These are phyloP conservation scores for Willaertia magna DNA, from an alignment of 208 protist species.

Conservation along the genomic window DNA sequence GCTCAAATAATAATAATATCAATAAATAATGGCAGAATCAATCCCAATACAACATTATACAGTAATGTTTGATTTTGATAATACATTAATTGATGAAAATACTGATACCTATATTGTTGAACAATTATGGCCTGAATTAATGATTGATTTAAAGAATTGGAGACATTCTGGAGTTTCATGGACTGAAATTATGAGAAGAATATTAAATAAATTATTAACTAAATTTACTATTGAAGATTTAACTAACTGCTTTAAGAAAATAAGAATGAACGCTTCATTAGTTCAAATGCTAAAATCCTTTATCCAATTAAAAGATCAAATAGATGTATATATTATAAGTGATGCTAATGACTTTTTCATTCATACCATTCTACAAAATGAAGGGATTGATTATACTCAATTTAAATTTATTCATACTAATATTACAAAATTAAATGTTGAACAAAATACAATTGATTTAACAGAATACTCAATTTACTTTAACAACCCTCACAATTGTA, in stretches of 20 bases:
- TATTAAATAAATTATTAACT: not conserved
- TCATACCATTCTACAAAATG: not conserved
- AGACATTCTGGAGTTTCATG: not conserved
- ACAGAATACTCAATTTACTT: not conserved
- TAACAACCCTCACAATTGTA: not conserved
- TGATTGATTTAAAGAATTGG: not conserved
- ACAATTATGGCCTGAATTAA: not conserved
- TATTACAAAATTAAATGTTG: not conserved
- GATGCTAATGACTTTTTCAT: not conserved
- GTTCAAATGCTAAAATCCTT: too few species aligned
- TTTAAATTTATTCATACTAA: not conserved
- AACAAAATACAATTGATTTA: not conserved
- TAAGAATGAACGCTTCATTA: too few species aligned
- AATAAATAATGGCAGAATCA: too few species aligned
- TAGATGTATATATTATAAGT: not conserved
- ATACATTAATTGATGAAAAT: not conserved
- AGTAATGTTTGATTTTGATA: not conserved
- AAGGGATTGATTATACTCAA: too few species aligned
- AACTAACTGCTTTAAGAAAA: not conserved
- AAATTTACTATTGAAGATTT: not conserved
- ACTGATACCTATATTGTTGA: not conserved
- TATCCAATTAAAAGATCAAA: too few species aligned
- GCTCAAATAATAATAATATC: too few species aligned
- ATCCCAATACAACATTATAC: too few species aligned
- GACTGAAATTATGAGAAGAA: not conserved